Base-by-base conservation (phyloP, 768 basidiomycete species). In the Russula compacta region DNA sequence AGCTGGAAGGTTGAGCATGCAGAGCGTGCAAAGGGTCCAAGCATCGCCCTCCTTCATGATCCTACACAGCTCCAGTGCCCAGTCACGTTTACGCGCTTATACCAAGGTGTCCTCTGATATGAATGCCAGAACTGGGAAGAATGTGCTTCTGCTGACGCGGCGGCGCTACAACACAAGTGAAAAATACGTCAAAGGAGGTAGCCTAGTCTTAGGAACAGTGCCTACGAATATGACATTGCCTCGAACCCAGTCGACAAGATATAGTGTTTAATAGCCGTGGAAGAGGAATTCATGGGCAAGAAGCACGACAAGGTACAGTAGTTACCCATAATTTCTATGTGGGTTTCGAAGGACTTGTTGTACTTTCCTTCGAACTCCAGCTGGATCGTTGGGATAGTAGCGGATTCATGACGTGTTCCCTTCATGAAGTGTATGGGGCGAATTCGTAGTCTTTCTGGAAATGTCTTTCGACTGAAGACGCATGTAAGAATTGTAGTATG, bases 241-340 rank as follows among this genome's bases (percentile, higher is more conserved):
- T 38, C 19, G 21, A 19, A 47, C 32, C 50, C 61, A 53, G 35
- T 58, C 44, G 21, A 58, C 38, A 5, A 62, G 17, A 36, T 58
- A 62, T 15, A 48, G 11, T 1, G 61, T 53, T 38, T 62, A 44
- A 33, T 58, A 44, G 8, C 10, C 15, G 11, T 40, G 59, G 10
- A 56, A 47, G 40, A 56, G 39, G 3, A 54, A 49, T 19, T 32
- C 47, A 19, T 62, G 61, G 42, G 61, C 44, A 47, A 62, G 5
- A 29, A 62, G 61, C 38, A 62, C 56, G 19, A 57, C 49, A 48
- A 62, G 50, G 38, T n/a, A n/a, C n/a, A n/a, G n/a, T 53, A 17
- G 19, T 32, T 17, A 3, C 56, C 56, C 24, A 62, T 53, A 21
- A 58, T 14, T 17, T 62, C 56, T 4, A 58, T 40, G 29, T 40